Evolutionary conservation across 495 filamentous ascomycete genomes (phyloP).

Genomic region (Cercophora newfieldiana): DNA sequence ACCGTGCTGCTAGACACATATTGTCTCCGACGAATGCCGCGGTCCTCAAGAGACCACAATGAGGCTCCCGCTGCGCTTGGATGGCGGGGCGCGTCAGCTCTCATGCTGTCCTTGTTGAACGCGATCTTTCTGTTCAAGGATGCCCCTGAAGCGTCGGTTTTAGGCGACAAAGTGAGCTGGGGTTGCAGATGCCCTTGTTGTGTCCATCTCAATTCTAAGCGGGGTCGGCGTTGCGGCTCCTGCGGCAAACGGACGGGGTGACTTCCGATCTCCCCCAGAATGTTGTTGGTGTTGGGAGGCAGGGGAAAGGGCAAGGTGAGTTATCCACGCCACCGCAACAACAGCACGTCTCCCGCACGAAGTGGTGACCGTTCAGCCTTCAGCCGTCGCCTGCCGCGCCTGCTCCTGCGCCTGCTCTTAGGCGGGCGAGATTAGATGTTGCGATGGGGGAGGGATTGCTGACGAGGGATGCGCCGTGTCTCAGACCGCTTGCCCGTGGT

Average conservation of each 20-base stretch:
- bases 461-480: neutral
- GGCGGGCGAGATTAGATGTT: neutral
- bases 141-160: slow-evolving; percentile 7
- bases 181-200: neutral
- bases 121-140: slow-evolving; percentile 7
- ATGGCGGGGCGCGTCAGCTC: neutral
- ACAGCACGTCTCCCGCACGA: neutral
- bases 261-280: slow-evolving; percentile 4
- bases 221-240: slow-evolving; percentile 15
- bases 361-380: neutral
- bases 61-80: slow-evolving; percentile 17
- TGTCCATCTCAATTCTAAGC: slow-evolving; percentile 10
- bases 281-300: neutral
- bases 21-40: slow-evolving; percentile 17
- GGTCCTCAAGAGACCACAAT: slow-evolving; percentile 15
- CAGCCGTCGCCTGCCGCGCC: slow-evolving; percentile 6
- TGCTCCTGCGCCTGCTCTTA: neutral
- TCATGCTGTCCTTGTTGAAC: slow-evolving; percentile 1
- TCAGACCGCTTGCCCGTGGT: neutral
- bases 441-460: neutral
- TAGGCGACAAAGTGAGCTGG: slow-evolving; percentile 10
- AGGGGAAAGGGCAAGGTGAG: neutral
- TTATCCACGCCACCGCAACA: neutral
- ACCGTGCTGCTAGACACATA: slow-evolving; percentile 11
- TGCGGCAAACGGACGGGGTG: slow-evolving; percentile 14